Evolutionary conservation across 257 asterid genomes (phyloP), one percentile per base, ranked within the genome.

Genomic region (Forsythia suspensa): DNA sequence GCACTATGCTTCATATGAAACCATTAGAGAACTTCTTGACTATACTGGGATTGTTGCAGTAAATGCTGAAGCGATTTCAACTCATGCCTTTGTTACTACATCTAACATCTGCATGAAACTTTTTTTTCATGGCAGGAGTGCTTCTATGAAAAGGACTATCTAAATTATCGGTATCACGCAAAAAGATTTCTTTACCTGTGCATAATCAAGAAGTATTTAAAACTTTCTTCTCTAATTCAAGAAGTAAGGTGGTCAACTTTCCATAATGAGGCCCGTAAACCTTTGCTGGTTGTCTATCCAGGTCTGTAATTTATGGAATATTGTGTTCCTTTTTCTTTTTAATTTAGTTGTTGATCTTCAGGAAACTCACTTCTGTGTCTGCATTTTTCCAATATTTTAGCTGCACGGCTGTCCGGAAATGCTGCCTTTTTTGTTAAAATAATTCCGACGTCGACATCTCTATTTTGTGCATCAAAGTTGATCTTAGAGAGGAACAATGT

Each of bases 231-330:
- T 42, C 48, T 78, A 37, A 82, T 87, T 80, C 84, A 80, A 75
- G 91, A 88, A 69, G 85, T 91, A 76, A 88, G 76, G 73, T 96
- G 98, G 99, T 87, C 92, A 36, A 74, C 96, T 61, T 88, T 94
- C 79, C 94, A 94, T 77, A 94, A 92, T 13, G 99, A 96, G 88
- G 95, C 99, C 70, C 96, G 99, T 72, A 96, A 94, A 83, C 98
- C 98, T 74, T 75, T 94, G 65, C 81, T 96, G 75, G 84, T 91
- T 82, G 87, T 96, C 81, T 84, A 86, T 85, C 94, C 99, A 91
- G 97, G 99, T 96, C 43, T 40, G 41, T 21, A 72, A 65, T 80
- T 71, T 75, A 59, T 8, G 12, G 29, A 44, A 38, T 42, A 76
- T 34, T 18, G n/a, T 73, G 4, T 34, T 71, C 46, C 73, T 36